Conservation (phyloP, 345 rosid genomes). For the Litchi chinensis region DNA sequence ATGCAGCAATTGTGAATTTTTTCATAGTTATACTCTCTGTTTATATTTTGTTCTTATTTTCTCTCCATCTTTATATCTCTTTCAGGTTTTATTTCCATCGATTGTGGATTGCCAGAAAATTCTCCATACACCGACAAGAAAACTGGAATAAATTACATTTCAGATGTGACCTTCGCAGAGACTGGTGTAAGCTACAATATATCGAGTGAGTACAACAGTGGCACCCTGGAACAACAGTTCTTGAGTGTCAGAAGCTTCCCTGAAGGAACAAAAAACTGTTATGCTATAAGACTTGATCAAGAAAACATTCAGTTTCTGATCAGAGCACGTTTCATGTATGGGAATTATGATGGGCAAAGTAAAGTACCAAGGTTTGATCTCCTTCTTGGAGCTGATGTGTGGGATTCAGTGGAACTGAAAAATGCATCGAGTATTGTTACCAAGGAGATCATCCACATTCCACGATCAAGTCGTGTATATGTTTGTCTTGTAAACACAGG, state of each 20-base stretch:
- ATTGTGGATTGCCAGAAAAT: neutral
- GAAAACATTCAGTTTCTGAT: slow-evolving; percentile 11
- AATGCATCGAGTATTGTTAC: neutral
- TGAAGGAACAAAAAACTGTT: slow-evolving; percentile 22
- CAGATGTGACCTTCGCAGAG: neutral
- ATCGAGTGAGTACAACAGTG: neutral
- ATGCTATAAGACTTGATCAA: neutral
- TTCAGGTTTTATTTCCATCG: slow-evolving; percentile 4
- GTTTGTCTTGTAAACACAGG: slow-evolving; percentile 16
- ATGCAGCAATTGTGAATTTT: too few relatives aligned
- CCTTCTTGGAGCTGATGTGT: slow-evolving; percentile 24
- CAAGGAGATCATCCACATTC: slow-evolving; percentile 14
- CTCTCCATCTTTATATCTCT: neutral
- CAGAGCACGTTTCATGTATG: slow-evolving; percentile 30
- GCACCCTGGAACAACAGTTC: neutral
- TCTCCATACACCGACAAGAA: neutral
- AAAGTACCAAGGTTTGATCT: slow-evolving; percentile 8
- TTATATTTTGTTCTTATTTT: neutral
- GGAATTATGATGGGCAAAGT: slow-evolving; percentile 24
- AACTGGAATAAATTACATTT: neutral
- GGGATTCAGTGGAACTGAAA: slow-evolving; percentile 6
- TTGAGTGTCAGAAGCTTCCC: slow-evolving; percentile 20
- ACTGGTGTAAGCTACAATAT: neutral
- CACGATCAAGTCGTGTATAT: neutral
- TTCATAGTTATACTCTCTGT: too few relatives aligned